Evolutionary conservation across 371 early-diverging fungal species (phyloP).

Genomic region (Parasitella parasitica): DNA sequence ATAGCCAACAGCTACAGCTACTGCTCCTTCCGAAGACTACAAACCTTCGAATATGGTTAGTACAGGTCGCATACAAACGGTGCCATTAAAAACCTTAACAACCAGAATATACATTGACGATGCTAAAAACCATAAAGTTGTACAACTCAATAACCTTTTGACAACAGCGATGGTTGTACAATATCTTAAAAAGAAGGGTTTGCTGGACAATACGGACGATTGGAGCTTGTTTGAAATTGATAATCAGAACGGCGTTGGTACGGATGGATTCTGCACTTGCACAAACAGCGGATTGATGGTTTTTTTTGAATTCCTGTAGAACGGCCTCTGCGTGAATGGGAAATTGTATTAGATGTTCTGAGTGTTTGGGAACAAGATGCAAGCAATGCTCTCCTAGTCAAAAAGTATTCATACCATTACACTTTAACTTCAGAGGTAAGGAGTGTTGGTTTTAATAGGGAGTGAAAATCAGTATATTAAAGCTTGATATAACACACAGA

Average conservation of each 20-base stretch:
- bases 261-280: slow-evolving; percentile 5
- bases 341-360: slow-evolving; percentile 77
- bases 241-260: slow-evolving; percentile 73
- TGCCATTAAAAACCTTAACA: slow-evolving; percentile 57
- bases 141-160: slow-evolving; percentile 72
- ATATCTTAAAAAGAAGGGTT: slow-evolving; percentile 61
- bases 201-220: slow-evolving; percentile 58
- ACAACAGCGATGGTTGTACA: slow-evolving; percentile 72
- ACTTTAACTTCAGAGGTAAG: slow-evolving; percentile 51
- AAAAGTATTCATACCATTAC: slow-evolving; percentile 61
- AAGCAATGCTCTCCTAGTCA: slow-evolving; percentile 74
- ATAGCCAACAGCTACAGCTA: not conserved
- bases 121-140: slow-evolving; percentile 68
- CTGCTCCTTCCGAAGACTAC: not conserved
- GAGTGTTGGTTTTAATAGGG: slow-evolving; percentile 10
- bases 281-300: too few relatives aligned
- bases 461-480: slow-evolving; percentile 20
- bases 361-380: slow-evolving; percentile 77
- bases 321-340: slow-evolving; percentile 89
- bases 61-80: slow-evolving; percentile 25
- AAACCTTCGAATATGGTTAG: slow-evolving; percentile 13
- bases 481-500: slow-evolving; percentile 25
- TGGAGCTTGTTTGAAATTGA: slow-evolving; percentile 92
- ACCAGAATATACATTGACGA: slow-evolving; percentile 86
- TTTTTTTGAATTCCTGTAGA: slow-evolving; percentile 53